Base-by-base conservation (phyloP, 495 filamentous ascomycete species). In the Penicillium riverlandense region DNA sequence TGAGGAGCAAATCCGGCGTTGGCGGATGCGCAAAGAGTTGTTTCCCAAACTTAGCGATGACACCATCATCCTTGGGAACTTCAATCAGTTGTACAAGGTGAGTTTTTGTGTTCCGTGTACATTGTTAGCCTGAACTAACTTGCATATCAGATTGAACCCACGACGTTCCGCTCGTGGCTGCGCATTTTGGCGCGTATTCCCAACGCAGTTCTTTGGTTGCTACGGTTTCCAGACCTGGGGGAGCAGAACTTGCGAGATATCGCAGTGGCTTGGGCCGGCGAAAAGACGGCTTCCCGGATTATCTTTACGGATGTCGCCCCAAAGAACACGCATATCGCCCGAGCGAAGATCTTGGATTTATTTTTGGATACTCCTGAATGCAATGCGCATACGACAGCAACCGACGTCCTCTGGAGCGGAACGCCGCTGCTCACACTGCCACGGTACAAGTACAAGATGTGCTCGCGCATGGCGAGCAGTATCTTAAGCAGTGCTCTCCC, bases 1-100 rank as follows among this genome's bases (percentile, higher is more conserved):
- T 31, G 83, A 90, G 31, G 92, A 99, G 61, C 85, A 90, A 65
- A 65, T 66, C 40, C 74, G 84, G 47, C 75, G 94, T 46, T 97
- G 94, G 92, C 73, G 76, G 40, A 97, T 96, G 92, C 82, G 92
- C 16, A 96, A 95, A 58, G 86, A 95, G 55, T 61, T 99, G 15
- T 99, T 99, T 59, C 94, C 92, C 2, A 72, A 75, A 9, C 72
- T 99, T 15, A 70, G 79, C 10, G 86, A 96, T 48, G 84, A 96
- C 56, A 77, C 79, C 16, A 82, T 99, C 53, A 96, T 99, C 50
- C 76, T 99, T 36, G 92, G 86, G 9, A 99, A 99, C 66, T 99
- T 99, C 64, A 99, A 99, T 63, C 92, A 99, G 65, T 69, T 99
- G 16, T 99, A 99, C 71, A 99, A 99, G 84, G 92, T 94, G 72